Percentiles rank a stretch among this genome's conserved stretches.
Evolutionary conservation across 768 basidiomycete genomes (phyloP).

Genomic region (Udeniomyces megalosporus): DNA sequence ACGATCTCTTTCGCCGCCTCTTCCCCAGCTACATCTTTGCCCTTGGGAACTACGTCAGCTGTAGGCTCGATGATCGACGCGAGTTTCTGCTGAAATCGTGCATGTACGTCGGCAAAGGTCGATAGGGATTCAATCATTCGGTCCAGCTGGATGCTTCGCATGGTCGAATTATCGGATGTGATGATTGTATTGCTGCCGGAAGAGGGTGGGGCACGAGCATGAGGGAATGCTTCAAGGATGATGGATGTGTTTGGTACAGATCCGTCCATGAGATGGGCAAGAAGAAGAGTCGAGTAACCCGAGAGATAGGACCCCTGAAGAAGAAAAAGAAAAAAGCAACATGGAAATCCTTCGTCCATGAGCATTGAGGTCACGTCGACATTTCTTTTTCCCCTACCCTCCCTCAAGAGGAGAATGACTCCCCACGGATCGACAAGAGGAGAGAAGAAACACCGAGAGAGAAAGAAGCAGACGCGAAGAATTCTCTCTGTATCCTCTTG

Average conservation of each 20-base stretch:
- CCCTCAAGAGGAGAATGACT: too few relatives aligned
- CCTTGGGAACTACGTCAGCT: too few relatives aligned
- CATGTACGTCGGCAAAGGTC: slow-evolving; percentile 10
- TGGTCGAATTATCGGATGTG: too few relatives aligned
- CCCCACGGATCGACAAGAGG: too few relatives aligned
- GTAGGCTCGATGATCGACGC: background rate
- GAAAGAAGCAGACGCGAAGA: too few relatives aligned
- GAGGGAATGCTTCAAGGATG: slow-evolving; percentile 6
- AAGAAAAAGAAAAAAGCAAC: too few relatives aligned
- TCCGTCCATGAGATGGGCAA: slow-evolving; percentile 5
- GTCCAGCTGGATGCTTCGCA: background rate
- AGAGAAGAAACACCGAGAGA: background rate
- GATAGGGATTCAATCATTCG: background rate
- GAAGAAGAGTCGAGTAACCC: slow-evolving; percentile 8
- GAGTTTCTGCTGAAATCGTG: slow-evolving; percentile 13
- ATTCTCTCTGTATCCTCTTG: too few relatives aligned
- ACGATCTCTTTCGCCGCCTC: background rate
- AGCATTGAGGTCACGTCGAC: too few relatives aligned
- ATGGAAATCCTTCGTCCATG: too few relatives aligned
- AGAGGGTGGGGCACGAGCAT: background rate
- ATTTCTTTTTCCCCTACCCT: too few relatives aligned
- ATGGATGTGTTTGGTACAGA: background rate
- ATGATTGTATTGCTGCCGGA: too few relatives aligned
- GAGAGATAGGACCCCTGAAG: slow-evolving; percentile 12
- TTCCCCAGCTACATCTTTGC: background rate